These are phyloP conservation scores for Rhizoclosmatium globosum DNA, from an alignment of 192 early-diverging fungal genomes.

Conservation along the genomic window DNA sequence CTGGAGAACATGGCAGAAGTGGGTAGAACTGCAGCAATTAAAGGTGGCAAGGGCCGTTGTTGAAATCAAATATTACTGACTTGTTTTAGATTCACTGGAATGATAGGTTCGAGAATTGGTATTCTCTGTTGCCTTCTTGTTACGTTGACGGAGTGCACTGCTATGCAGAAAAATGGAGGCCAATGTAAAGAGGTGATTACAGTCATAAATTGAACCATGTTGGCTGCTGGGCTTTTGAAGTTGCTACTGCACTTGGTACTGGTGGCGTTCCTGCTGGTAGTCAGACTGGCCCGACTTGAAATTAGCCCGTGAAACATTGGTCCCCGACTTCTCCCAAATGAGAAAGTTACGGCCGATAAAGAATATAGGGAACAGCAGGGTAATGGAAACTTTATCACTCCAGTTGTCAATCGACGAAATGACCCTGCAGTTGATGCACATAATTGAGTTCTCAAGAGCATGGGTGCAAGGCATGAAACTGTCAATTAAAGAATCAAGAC, in stretches of 20 bases:
- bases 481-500: neutral
- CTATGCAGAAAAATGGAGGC: neutral
- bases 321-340: neutral
- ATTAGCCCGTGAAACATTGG: neutral
- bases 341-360: neutral
- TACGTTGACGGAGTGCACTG: neutral
- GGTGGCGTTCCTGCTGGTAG: neutral
- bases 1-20: neutral
- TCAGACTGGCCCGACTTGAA: neutral
- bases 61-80: too few relatives aligned
- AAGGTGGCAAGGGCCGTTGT: too few relatives aligned
- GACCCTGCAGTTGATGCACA: neutral
- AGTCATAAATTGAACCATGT: neutral
- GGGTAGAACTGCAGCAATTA: too few relatives aligned
- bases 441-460: too few relatives aligned
- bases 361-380: neutral
- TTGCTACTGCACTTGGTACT: neutral
- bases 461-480: slow-evolving; percentile 4
- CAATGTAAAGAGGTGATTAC: neutral
- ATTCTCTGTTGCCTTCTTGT: neutral
- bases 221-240: too few relatives aligned
- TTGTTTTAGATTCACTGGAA: too few relatives aligned
- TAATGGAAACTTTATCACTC: slow-evolving; percentile 4
- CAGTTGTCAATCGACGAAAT: neutral
- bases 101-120: too few relatives aligned